Evolutionary conservation across 2,329 filamentous ascomycete genomes (phyloP).

Genomic region (Thielaviopsis euricoi): DNA sequence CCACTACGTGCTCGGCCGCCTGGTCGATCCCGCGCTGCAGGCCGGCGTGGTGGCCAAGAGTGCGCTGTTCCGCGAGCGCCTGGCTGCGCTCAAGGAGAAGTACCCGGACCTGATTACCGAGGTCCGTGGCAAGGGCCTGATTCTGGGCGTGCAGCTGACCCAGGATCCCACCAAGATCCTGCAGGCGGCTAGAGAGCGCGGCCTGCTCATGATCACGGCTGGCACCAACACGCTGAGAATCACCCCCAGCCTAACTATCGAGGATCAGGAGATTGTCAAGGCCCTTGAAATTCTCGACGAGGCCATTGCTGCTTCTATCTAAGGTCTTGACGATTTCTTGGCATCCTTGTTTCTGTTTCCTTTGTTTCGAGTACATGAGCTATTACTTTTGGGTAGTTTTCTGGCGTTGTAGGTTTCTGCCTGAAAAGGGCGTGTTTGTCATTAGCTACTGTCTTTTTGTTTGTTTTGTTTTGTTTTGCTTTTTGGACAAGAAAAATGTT

Average conservation of each 20-base stretch:
- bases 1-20: conserved; percentile 65
- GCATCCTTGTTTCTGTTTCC: neutral
- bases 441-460: too few species aligned
- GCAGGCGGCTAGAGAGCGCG: conserved; percentile 72
- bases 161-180: conserved; percentile 59
- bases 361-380: too few species aligned
- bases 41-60: conserved; percentile 51
- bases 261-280: conserved; percentile 60
- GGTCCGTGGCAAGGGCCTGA: conserved; percentile 66
- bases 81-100: conserved; percentile 28
- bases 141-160: conserved; percentile 71
- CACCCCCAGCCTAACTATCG: conserved; percentile 72
- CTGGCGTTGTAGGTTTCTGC: too few species aligned
- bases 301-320: conserved; percentile 33
- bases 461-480: too few species aligned
- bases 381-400: too few species aligned
- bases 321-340: conserved; percentile 4
- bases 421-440: too few species aligned
- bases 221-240: conserved; percentile 86
- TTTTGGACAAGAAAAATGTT: too few species aligned
- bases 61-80: conserved; percentile 29
- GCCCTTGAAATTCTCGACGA: conserved; percentile 63
- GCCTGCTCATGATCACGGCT: conserved; percentile 78
- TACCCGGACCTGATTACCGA: conserved; percentile 60
- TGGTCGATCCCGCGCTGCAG: conserved; percentile 57